Evolutionary conservation across 768 basidiomycete species (phyloP).

Genomic region (Tricholoma hemisulphureum): DNA sequence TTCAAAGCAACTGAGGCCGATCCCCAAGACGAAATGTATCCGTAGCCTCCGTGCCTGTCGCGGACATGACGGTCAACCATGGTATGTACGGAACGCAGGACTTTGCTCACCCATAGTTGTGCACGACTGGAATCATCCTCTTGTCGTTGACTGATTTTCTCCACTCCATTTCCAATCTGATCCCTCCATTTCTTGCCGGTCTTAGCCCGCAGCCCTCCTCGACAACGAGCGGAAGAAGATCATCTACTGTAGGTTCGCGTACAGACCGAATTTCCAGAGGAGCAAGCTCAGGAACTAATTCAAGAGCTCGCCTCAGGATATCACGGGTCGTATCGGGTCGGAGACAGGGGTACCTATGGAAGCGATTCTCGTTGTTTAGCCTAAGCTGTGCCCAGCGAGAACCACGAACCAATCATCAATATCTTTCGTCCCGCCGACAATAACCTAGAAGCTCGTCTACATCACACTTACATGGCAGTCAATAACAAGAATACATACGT

Average conservation of each 20-base stretch:
- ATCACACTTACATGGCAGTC: background rate
- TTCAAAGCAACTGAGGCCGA: slow-evolving; percentile 50
- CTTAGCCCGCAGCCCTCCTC: slow-evolving; percentile 55
- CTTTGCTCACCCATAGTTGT: slow-evolving; percentile 64
- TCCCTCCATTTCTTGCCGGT: slow-evolving; percentile 56
- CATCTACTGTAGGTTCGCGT: slow-evolving; percentile 46
- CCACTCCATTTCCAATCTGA: slow-evolving; percentile 50
- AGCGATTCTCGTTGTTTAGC: background rate
- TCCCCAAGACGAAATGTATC: slow-evolving; percentile 67
- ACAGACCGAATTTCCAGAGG: slow-evolving; percentile 42
- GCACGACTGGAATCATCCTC: slow-evolving; percentile 46
- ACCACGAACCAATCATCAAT: slow-evolving; percentile 55
- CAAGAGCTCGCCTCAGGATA: slow-evolving; percentile 50
- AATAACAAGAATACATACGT: slow-evolving; percentile 30
- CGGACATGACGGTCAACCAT: background rate
- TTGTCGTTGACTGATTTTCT: slow-evolving; percentile 24
- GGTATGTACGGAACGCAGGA: background rate
- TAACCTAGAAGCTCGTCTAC: slow-evolving; percentile 27
- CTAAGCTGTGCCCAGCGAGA: background rate
- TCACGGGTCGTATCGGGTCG: slow-evolving; percentile 56
- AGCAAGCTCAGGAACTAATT: slow-evolving; percentile 49
- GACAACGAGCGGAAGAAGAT: slow-evolving; percentile 47
- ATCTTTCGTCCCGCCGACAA: slow-evolving; percentile 59
- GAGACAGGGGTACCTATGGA: slow-evolving; percentile 52
- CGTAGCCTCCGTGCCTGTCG: slow-evolving; percentile 57